phyloP scores from a whole-genome alignment of 345 rosid species.

The Anastatica hierochuntica region DNA sequence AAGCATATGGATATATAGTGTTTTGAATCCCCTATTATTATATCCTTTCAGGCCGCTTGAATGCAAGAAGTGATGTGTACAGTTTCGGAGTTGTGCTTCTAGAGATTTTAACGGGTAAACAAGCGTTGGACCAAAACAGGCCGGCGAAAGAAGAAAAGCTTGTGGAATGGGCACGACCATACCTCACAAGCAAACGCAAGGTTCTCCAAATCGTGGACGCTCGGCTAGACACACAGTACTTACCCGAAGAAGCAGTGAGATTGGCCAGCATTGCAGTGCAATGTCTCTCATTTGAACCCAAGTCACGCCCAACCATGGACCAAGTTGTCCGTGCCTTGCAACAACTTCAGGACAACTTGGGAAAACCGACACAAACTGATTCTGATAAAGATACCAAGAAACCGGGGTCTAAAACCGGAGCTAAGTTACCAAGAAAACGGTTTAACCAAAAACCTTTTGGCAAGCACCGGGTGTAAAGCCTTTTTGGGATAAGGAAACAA shows the following conservation, averaged over 20 bases:
- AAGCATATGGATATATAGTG: too few relatives aligned
- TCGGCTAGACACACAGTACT: conserved; percentile 55
- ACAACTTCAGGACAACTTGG: conserved; percentile 40
- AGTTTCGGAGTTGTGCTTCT: conserved; percentile 90
- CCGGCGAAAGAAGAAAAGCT: conserved; percentile 71
- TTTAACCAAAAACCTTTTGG: conserved; percentile 9
- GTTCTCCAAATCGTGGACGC: conserved; percentile 61
- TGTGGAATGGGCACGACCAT: conserved; percentile 86
- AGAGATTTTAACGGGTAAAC: conserved; percentile 78
- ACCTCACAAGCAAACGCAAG: conserved; percentile 65
- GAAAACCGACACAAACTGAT: conserved; percentile 17
- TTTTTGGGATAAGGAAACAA: not conserved
- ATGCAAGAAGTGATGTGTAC: conserved; percentile 71
- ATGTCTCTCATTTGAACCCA: conserved; percentile 68
- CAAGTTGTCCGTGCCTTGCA: conserved; percentile 61
- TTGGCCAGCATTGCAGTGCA: conserved; percentile 46
- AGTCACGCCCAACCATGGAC: conserved; percentile 62
- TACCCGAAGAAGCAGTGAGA: conserved; percentile 40
- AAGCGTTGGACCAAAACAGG: conserved; percentile 71
- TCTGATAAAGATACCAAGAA: conserved; percentile 21
- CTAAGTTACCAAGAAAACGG: conserved; percentile 2
- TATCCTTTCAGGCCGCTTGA: conserved; percentile 50
- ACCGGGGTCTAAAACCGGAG: conserved; percentile 1
- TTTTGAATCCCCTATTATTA: not conserved
- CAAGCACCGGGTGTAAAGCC: not conserved